Conservation (phyloP, 208 protist genomes). For the Polymyxa betae region DNA sequence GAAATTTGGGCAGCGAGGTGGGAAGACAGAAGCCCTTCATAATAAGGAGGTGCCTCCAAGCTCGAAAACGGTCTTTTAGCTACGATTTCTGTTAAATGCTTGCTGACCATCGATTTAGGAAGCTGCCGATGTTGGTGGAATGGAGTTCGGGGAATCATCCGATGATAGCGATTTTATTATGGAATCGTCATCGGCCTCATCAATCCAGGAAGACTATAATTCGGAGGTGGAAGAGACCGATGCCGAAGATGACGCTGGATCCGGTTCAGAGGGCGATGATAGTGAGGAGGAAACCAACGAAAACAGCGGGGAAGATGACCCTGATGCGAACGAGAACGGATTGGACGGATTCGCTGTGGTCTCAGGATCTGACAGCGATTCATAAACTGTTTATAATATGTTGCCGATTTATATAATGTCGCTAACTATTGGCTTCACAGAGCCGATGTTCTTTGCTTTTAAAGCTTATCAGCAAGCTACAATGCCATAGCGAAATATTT, state of each 20-base stretch:
- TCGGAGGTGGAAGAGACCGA: background rate
- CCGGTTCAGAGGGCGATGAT: background rate
- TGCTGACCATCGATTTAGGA: too few species aligned
- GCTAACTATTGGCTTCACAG: too few species aligned
- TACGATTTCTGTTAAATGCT: too few species aligned
- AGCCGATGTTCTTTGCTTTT: too few species aligned
- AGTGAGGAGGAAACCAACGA: background rate
- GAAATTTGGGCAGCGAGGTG: constrained; percentile 8
- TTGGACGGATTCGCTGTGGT: background rate
- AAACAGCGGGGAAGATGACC: background rate
- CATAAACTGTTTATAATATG: background rate
- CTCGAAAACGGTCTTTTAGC: too few species aligned
- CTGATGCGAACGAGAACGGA: background rate
- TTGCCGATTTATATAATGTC: background rate
- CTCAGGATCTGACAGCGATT: background rate
- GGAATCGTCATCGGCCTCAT: background rate
- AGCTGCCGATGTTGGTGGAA: too few species aligned
- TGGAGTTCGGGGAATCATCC: background rate
- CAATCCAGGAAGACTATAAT: background rate
- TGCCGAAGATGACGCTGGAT: background rate
- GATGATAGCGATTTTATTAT: background rate
- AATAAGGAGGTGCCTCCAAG: background rate
- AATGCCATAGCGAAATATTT: too few species aligned
- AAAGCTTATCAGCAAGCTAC: too few species aligned
- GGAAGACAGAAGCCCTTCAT: background rate